A percentile compares a stretch with the other conserved stretches of the same genome.
Conservation (phyloP, 495 filamentous ascomycete genomes). For the Glutinoglossum americanum region DNA sequence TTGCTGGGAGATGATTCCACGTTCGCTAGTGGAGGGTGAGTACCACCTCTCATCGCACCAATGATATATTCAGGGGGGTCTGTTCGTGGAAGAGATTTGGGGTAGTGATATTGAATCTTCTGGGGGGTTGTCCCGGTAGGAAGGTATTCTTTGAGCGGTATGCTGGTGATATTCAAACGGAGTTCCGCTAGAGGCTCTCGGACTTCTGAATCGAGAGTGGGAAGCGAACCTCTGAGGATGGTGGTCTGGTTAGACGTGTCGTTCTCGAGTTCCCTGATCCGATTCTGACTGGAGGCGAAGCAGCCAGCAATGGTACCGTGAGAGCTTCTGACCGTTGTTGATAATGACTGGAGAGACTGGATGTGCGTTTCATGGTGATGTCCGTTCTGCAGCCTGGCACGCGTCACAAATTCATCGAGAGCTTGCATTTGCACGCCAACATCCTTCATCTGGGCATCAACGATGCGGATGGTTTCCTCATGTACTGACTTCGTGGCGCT, state of each 20-base stretch:
- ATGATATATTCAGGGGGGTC: conserved; percentile 45
- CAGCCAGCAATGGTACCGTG: conserved; percentile 45
- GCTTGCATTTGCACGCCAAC: conserved; percentile 72
- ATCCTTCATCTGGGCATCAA: conserved; percentile 69
- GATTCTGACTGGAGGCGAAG: conserved; percentile 35
- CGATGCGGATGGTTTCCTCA: conserved; percentile 75
- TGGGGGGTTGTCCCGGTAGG: conserved; percentile 73
- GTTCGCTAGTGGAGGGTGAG: conserved; percentile 9
- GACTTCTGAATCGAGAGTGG: conserved; percentile 34
- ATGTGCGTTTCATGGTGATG: conserved; percentile 46
- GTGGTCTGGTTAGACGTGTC: conserved; percentile 35
- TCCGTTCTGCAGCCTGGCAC: conserved; percentile 63
- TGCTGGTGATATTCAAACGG: conserved; percentile 35
- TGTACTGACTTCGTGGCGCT: conserved; percentile 69
- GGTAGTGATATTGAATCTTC: conserved; percentile 55
- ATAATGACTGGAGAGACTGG: conserved; percentile 35
- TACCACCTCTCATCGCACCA: conserved; percentile 4
- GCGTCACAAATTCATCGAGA: conserved; percentile 74
- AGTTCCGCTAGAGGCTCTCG: conserved; percentile 49
- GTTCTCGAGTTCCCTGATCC: conserved; percentile 38
- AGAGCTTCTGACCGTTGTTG: conserved; percentile 41
- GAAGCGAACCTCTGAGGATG: conserved; percentile 30
- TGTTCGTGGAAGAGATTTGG: conserved; percentile 54
- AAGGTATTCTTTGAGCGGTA: conserved; percentile 50
- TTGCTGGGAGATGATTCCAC: conserved; percentile 11